Base-by-base conservation (phyloP, 805 yeast genomes). In the Sugiyamaella mastotermitis region DNA sequence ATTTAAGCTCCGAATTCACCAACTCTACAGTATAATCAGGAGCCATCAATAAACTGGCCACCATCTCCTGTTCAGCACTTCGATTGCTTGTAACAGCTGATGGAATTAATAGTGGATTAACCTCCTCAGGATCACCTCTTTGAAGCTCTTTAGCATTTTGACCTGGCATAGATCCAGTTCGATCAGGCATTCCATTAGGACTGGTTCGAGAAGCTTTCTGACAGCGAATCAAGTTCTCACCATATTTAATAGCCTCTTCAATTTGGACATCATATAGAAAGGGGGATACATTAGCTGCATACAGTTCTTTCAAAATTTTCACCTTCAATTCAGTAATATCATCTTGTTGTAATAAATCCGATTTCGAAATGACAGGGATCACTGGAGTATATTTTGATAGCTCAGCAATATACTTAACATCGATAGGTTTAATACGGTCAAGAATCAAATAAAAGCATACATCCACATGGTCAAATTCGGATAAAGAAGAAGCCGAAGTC, bases 1-100 rank as follows among this genome's bases (percentile, higher is more conserved):
- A 28, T 14, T 36, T 33, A 20, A 52, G 32, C 8, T 52, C 55
- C 3, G 53, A 49, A 10, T 33, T 20, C 3, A 39, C 45, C 21
- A 51, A 26, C 18, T 40, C 36, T 5, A 50, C 43, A 2, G 31
- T 26, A 16, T 51, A 49, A 23, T 47, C 46, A 5, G 52, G 42
- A 8, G 44, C 25, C 55, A 51, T 51, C 18, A 51, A 42, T 11
- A 49, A 46, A 18, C 50, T 46, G 4, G 54, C 53, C n/a, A 46
- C 41, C 45, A 52, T 42, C n/a, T 51, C 52, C 6, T 33, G 23
- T n/a, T 43, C 45, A 6, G 15, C 20, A 14, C 31, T 35, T 9
- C 35, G 38, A 11, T 37, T 20, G 19, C 37, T 35, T 15, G 46
- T 35, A 15, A 48, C 41, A 4, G 51, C 43, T 20, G 34, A 41